Conservation (phyloP, 2,329 filamentous ascomycete genomes). For the Venturia asperata region DNA sequence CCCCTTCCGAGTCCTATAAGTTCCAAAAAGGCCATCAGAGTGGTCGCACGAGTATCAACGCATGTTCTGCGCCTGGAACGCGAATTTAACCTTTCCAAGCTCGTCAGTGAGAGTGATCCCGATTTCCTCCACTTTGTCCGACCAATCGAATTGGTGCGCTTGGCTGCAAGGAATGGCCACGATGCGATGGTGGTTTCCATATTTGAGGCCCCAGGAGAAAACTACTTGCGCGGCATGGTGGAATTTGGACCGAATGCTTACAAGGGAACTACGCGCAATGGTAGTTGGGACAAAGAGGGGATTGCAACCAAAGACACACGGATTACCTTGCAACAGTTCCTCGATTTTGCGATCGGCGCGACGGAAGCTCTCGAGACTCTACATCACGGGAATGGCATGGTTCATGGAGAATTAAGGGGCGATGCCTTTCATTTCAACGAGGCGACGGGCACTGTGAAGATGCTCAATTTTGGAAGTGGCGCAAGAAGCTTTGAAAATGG, state of each 20-base stretch:
- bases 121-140: slow-evolving; percentile 68
- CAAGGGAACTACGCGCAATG: slow-evolving; percentile 21
- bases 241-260: slow-evolving; percentile 63
- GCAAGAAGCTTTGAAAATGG: slow-evolving; percentile 85
- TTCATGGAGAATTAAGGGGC: slow-evolving; percentile 84
- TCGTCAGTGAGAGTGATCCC: slow-evolving; percentile 65
- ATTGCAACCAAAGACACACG: slow-evolving; percentile 38
- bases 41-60: slow-evolving; percentile 75
- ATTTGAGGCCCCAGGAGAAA: slow-evolving; percentile 69
- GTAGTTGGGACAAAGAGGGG: background rate
- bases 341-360: slow-evolving; percentile 87
- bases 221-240: slow-evolving; percentile 63
- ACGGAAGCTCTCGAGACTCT: slow-evolving; percentile 79
- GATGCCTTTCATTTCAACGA: slow-evolving; percentile 85
- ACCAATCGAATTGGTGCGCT: slow-evolving; percentile 69
- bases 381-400: slow-evolving; percentile 79
- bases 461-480: slow-evolving; percentile 81
- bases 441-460: slow-evolving; percentile 63
- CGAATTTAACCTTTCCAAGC: slow-evolving; percentile 74
- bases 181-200: slow-evolving; percentile 72
- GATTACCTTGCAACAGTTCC: slow-evolving; percentile 67
- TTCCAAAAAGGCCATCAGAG: slow-evolving; percentile 43
- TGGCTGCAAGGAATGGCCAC: slow-evolving; percentile 62
- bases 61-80: slow-evolving; percentile 79
- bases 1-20: slow-evolving; percentile 34